A percentile compares a stretch with the other conserved stretches of the same genome.
phyloP scores from a whole-genome alignment of 169 alveolate genomes.

The Plasmodium chabaudi region DNA sequence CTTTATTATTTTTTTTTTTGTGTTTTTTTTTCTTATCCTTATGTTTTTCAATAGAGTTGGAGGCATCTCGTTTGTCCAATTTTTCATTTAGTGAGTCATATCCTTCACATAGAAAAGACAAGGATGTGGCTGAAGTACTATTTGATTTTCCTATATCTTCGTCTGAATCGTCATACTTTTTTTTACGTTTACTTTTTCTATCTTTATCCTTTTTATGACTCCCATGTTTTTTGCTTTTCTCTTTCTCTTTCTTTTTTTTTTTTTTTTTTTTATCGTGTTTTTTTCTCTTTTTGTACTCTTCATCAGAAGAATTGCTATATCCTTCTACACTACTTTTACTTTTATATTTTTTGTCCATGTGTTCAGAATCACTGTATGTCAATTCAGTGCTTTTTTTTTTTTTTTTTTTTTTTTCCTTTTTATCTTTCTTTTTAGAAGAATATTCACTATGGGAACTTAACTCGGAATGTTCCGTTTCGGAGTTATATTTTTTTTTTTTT shows the following conservation, averaged over 20 bases:
- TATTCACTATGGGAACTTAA: too few species aligned
- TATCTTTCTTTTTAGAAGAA: neutral
- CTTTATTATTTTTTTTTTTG: neutral
- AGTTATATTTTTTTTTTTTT: conserved; percentile 5
- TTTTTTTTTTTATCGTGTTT: conserved; percentile 22
- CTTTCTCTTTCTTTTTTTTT: conserved; percentile 3
- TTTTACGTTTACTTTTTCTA: conserved; percentile 18
- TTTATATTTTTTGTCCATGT: neutral
- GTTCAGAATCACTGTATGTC: neutral
- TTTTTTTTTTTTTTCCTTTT: neutral
- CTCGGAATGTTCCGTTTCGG: neutral
- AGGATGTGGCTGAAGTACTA: conserved; percentile 42
- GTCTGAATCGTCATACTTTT: conserved; percentile 3
- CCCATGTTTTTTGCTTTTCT: neutral
- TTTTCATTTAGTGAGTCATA: conserved; percentile 33
- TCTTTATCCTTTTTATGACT: conserved; percentile 10
- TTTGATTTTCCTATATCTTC: neutral
- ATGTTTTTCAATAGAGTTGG: neutral
- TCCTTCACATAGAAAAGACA: conserved; percentile 65
- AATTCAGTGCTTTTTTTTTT: neutral
- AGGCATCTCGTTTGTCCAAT: neutral
- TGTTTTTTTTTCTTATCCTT: neutral
- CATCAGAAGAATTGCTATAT: neutral
- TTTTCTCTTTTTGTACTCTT: neutral
- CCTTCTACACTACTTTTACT: conserved; percentile 9